Conservation (phyloP, 1,284 basidiomycete genomes). For the Ustilago curta region DNA sequence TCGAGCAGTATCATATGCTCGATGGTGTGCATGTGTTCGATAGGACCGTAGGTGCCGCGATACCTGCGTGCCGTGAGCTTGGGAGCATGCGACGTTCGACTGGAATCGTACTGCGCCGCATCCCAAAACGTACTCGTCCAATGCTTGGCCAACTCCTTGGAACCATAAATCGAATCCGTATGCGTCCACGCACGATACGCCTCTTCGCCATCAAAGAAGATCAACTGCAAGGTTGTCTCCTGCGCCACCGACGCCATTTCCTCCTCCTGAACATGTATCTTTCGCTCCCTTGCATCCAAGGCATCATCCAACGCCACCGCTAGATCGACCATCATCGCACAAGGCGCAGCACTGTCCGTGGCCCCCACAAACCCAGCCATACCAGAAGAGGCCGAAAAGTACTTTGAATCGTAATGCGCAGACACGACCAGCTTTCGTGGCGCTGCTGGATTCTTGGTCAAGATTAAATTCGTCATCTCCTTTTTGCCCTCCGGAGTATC, state of each 20-base stretch:
- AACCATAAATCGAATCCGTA: conserved; percentile 92
- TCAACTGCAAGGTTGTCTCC: conserved; percentile 89
- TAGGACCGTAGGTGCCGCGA: conserved; percentile 33
- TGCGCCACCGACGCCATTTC: conserved; percentile 69
- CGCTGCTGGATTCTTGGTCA: conserved; percentile 85
- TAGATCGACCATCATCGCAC: conserved; percentile 76
- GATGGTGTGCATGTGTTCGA: conserved; percentile 62
- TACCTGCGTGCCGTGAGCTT: conserved; percentile 22
- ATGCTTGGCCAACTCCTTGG: conserved; percentile 70
- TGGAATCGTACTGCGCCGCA: conserved; percentile 13
- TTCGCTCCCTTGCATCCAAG: conserved; percentile 51
- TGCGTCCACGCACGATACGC: conserved; percentile 91
- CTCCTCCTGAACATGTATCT: conserved; percentile 22
- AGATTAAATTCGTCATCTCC: conserved; percentile 89
- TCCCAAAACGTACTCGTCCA: conserved; percentile 50
- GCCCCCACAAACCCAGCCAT: conserved; percentile 89
- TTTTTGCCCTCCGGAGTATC: conserved; percentile 84
- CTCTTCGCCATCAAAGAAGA: conserved; percentile 99
- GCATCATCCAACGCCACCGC: conserved; percentile 60
- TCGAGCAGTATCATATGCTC: conserved; percentile 66
- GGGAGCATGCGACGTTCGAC: conserved; percentile 11
- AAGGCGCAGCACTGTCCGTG: conserved; percentile 95
- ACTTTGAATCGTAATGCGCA: conserved; percentile 97
- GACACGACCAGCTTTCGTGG: conserved; percentile 87
- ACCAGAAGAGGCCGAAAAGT: conserved; percentile 77